A percentile compares a stretch with the other conserved stretches of the same genome.
Evolutionary conservation across 352 stramenopile genomes (phyloP).

Genomic region (Pythium brachiatum): DNA sequence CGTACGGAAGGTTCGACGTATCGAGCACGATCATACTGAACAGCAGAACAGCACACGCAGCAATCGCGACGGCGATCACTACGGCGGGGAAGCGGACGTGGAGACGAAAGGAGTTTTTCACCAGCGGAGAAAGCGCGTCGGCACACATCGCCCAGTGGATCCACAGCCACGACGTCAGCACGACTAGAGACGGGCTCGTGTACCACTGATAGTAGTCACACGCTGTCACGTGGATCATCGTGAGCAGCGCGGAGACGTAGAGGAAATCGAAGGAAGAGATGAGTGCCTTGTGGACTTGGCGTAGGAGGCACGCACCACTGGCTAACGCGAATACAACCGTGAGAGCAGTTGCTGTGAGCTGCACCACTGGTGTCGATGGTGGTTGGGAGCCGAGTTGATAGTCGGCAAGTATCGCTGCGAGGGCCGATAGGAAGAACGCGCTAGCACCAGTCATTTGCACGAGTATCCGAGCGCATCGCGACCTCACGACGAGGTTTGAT

Average conservation of each 20-base stretch:
- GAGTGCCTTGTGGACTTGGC: not conserved
- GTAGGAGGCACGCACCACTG: not conserved
- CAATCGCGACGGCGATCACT: not conserved
- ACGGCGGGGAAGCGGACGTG: not conserved
- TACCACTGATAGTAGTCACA: conserved; percentile 17
- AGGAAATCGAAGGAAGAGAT: conserved; percentile 16
- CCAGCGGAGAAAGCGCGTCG: conserved; percentile 3
- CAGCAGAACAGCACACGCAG: not conserved
- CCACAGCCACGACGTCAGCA: conserved; percentile 14
- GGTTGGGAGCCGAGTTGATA: not conserved
- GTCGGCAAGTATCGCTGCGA: not conserved
- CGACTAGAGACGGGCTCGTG: not conserved
- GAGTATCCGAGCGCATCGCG: not conserved
- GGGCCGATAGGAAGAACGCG: not conserved
- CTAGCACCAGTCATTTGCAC: not conserved
- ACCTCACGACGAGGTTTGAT: not conserved
- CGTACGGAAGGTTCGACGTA: not conserved
- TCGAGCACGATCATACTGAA: not conserved
- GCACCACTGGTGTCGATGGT: not conserved
- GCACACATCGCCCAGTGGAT: conserved; percentile 15
- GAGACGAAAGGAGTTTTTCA: not conserved
- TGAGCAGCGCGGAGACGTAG: conserved; percentile 18
- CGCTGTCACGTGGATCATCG: conserved; percentile 5
- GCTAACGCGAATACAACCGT: not conserved
- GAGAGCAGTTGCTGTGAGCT: not conserved